These are phyloP conservation scores for Adansonia digitata DNA, from an alignment of 345 rosid genomes.

Conservation along the genomic window DNA sequence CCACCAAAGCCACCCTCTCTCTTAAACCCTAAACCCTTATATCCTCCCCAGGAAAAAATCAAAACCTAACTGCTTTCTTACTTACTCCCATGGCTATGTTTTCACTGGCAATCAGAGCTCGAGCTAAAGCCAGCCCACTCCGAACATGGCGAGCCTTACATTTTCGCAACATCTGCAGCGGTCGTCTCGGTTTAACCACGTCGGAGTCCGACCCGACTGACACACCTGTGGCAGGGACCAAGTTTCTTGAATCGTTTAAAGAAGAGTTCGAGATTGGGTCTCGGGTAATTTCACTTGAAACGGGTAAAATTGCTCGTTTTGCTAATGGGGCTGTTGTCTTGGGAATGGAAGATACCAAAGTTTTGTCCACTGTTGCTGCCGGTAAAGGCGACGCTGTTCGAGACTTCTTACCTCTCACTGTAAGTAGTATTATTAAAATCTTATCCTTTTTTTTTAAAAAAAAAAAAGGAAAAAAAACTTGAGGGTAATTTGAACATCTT, in stretches of 20 bases:
- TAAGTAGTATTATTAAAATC: slow-evolving; percentile 24
- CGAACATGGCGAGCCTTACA: slow-evolving; percentile 51
- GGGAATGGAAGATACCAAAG: slow-evolving; percentile 70
- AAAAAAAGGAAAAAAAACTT: no score
- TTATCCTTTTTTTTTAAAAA: neutral
- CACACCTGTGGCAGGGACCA: slow-evolving; percentile 42
- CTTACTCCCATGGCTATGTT: slow-evolving; percentile 36
- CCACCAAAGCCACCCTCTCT: neutral
- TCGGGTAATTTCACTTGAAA: slow-evolving; percentile 67
- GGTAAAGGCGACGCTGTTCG: slow-evolving; percentile 56
- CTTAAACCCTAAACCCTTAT: slow-evolving; percentile 37
- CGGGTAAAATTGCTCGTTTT: slow-evolving; percentile 82
- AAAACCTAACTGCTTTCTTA: neutral
- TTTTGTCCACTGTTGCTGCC: slow-evolving; percentile 71
- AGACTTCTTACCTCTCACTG: slow-evolving; percentile 87
- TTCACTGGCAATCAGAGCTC: slow-evolving; percentile 48
- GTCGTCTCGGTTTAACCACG: slow-evolving; percentile 51
- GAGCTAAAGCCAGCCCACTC: slow-evolving; percentile 32
- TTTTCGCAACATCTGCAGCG: slow-evolving; percentile 54
- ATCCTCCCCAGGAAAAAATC: neutral
- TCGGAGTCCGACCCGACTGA: slow-evolving; percentile 32
- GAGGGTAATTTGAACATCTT: neutral
- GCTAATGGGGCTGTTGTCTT: slow-evolving; percentile 84
- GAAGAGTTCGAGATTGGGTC: slow-evolving; percentile 90
- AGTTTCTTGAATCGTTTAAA: slow-evolving; percentile 61